Conservation (phyloP, 1,284 basidiomycete species). For the Erythrobasidium hasegawianum region DNA sequence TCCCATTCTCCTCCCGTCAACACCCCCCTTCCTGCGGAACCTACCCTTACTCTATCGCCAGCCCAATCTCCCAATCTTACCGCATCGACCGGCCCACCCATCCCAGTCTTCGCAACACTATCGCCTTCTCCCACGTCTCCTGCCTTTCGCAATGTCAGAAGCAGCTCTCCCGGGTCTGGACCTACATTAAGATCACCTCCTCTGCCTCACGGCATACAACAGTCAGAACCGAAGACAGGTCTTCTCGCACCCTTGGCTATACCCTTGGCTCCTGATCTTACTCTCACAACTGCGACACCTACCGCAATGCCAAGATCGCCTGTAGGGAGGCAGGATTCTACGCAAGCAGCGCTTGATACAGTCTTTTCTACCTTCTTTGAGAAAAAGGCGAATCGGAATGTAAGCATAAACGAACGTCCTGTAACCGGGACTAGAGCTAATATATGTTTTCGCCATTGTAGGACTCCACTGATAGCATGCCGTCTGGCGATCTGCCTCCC, state of each 20-base stretch:
- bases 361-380: conserved; percentile 34
- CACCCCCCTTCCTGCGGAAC: background rate
- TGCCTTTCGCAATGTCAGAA: background rate
- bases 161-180: background rate
- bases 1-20: background rate
- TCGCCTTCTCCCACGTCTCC: conserved; percentile 22
- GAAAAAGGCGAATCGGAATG: conserved; percentile 7
- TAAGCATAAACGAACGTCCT: background rate
- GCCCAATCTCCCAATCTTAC: conserved; percentile 14
- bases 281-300: conserved; percentile 32
- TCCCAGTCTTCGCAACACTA: conserved; percentile 9
- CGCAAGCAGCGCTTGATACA: conserved; percentile 34
- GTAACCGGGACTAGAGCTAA: too few relatives aligned
- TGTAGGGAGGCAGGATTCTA: conserved; percentile 27
- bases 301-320: conserved; percentile 29
- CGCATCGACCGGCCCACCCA: background rate
- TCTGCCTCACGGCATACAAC: conserved; percentile 8
- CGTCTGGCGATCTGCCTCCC: conserved; percentile 5
- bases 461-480: conserved; percentile 29
- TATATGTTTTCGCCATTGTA: too few relatives aligned
- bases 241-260: conserved; percentile 29
- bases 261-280: conserved; percentile 26
- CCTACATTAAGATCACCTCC: conserved; percentile 27
- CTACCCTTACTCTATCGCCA: conserved; percentile 16
- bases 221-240: conserved; percentile 16